Base-by-base conservation (phyloP, 345 rosid genomes). In the Salix arbutifolia region DNA sequence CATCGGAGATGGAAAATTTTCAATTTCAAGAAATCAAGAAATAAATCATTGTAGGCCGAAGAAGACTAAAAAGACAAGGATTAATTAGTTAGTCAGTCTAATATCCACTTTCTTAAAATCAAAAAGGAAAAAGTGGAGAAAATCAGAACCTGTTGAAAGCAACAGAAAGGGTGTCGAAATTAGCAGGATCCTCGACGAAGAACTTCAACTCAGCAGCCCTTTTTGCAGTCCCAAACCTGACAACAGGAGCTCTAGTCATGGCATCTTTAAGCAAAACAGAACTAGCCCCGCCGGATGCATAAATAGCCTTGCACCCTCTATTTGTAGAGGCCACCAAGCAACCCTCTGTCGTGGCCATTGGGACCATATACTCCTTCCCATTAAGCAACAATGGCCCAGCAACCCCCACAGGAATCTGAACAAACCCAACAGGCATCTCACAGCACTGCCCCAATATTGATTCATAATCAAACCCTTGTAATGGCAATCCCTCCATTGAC, bases 341-440 rank as follows among this genome's bases (percentile, higher is more conserved):
- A 1, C 90, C 92, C 50, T 89, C 90, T 0, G 90, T 89, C 4
- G 92, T 89, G 7, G 88, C 90, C 90, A 89, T 89, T 2, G 90
- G 89, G 4, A 89, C 85, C 1, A 78, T 64, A 53, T 85, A 84
- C 76, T 85, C 89, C 13, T 17, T 11, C 2, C 84, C 90, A 38
- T 89, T 84, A 1, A 89, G 88, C 72, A 87, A 67, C 83, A 89
- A 3, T 0, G 92, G 92, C 10, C 92, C 90, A 0, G 88, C 92
- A 6, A 89, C 77, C 1, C 92, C 91, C 23, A 89, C 91, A 5
- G 91, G 91, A 38, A 89, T 87, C 86, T 89, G 91, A 14, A 89
- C 83, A 38, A 83, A 89, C 23, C 88, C 90, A 1, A 87, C 73
- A 2, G 92, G 87, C 89, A 89, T 86, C 84, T 89, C 92, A 18